These are phyloP conservation scores for Eragrostis curvula DNA, from an alignment of 176 grass and related monocot genomes.

Conservation along the genomic window DNA sequence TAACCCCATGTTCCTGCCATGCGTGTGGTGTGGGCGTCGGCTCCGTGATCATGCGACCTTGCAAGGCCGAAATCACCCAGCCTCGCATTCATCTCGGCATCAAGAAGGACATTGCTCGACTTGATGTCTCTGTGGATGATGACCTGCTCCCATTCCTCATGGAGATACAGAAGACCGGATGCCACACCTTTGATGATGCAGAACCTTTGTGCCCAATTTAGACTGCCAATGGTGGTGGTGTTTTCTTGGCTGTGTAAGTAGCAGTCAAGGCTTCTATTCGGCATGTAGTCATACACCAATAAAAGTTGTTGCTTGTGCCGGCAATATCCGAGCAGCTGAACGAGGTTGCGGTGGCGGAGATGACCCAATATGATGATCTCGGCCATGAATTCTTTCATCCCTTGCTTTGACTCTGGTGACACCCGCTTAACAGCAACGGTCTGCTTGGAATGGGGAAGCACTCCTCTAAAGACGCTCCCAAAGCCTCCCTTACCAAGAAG, in stretches of 20 bases:
- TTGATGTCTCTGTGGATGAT: neutral
- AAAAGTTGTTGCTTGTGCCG: neutral
- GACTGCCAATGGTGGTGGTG: neutral
- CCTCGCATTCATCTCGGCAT: neutral
- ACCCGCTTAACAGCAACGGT: neutral
- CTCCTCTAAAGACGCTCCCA: neutral
- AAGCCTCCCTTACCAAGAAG: neutral
- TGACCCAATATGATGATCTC: neutral
- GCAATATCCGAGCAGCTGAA: neutral
- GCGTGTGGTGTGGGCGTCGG: neutral
- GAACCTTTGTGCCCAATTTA: neutral
- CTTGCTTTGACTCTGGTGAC: neutral
- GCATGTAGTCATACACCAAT: neutral
- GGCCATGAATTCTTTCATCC: neutral
- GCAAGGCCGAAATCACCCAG: neutral
- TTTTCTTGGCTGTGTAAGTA: neutral
- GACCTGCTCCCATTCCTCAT: neutral
- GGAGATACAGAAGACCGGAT: neutral
- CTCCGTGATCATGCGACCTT: constrained; percentile 8
- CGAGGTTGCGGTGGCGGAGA: neutral
- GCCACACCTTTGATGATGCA: neutral
- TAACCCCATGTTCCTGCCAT: neutral
- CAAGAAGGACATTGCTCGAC: neutral
- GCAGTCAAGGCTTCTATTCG: neutral
- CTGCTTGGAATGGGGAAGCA: neutral